Evolutionary conservation across 129 eudicot genomes (phyloP).

Genomic region (Centaurea solstitialis): DNA sequence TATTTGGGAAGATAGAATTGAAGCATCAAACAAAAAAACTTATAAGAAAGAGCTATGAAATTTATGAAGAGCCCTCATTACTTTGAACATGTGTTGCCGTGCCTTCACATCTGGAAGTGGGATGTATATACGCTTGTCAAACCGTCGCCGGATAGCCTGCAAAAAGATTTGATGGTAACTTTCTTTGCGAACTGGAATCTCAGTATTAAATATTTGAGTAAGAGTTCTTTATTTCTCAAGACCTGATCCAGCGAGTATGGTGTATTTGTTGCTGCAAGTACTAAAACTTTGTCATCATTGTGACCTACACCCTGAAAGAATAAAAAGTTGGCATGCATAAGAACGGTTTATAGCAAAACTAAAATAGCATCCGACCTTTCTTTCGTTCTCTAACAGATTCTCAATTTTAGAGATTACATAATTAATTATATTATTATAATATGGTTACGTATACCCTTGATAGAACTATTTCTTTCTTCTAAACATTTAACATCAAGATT

Average conservation of each 20-base stretch:
- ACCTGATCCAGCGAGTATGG: constrained; percentile 99
- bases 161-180: not conserved
- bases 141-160: constrained; percentile 91
- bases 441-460: not conserved
- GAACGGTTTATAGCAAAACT: not conserved
- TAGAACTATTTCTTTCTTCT: not conserved
- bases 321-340: not conserved
- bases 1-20: not conserved
- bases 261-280: constrained; percentile 98
- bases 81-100: constrained; percentile 96
- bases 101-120: constrained; percentile 98
- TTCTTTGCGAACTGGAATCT: not conserved
- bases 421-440: no score
- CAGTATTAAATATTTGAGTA: not conserved
- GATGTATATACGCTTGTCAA: constrained; percentile 97
- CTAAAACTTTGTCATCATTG: constrained; percentile 97
- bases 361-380: not conserved
- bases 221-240: not conserved
- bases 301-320: constrained; percentile 94
- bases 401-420: no score
- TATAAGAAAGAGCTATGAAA: not conserved
- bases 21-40: not conserved
- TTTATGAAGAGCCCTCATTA: constrained; percentile 23
- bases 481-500: not conserved
- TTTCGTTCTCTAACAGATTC: not conserved